Percentiles rank a stretch among this genome's conserved stretches.
Conservation (phyloP, 257 asterid genomes). For the Solanum ossicruentum region DNA sequence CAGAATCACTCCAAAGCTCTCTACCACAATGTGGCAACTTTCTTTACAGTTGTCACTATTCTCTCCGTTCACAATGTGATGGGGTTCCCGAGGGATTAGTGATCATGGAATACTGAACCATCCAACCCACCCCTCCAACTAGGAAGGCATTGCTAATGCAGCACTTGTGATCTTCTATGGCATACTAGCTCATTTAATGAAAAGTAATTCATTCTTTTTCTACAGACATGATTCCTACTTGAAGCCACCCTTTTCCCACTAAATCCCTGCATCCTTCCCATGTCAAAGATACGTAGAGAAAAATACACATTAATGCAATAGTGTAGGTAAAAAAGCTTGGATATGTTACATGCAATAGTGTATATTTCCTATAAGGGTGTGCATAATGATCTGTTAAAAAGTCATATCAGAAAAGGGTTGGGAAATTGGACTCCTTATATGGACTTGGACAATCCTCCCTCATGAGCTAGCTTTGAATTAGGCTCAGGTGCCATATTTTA, state of each 20-base stretch:
- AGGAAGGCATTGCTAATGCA: neutral
- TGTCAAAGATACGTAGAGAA: neutral
- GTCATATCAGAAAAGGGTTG: too few species aligned
- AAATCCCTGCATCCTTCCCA: neutral
- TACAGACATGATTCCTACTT: neutral
- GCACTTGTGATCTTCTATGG: neutral
- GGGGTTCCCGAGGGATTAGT: neutral
- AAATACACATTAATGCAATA: neutral
- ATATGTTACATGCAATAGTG: neutral
- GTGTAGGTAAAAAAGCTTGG: neutral
- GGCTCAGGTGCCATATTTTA: too few species aligned
- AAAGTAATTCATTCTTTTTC: neutral
- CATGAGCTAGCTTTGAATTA: too few species aligned
- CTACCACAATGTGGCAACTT: neutral
- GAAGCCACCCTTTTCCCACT: neutral
- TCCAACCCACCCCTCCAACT: neutral
- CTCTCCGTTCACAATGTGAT: neutral
- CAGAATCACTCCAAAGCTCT: neutral
- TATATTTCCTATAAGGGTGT: neutral
- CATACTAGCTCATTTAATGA: neutral
- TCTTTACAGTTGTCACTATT: neutral
- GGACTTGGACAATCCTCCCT: too few species aligned
- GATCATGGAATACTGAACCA: neutral
- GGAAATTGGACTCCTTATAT: too few species aligned
- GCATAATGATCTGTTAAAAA: neutral